Percentiles rank a stretch among this genome's conserved stretches.
These are phyloP conservation scores for Fomitopsis pinicola DNA, from an alignment of 1,284 basidiomycete genomes.

Conservation along the genomic window DNA sequence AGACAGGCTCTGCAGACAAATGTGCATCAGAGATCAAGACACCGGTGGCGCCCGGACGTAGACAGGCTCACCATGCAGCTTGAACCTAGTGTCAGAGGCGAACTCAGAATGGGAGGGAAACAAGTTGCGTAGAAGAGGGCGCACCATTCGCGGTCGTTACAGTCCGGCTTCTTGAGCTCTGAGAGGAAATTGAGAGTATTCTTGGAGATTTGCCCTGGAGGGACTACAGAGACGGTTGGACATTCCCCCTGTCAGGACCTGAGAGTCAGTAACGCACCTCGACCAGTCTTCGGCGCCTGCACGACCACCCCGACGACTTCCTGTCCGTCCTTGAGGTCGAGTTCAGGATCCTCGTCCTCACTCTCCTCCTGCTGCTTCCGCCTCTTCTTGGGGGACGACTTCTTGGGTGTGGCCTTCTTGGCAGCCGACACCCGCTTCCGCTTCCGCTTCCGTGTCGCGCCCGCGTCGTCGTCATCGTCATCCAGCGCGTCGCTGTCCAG, in stretches of 20 bases:
- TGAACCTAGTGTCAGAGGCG: conserved; percentile 51
- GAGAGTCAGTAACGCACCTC: conserved; percentile 44
- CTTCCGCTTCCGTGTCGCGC: conserved; percentile 28
- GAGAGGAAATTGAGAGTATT: conserved; percentile 80
- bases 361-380: conserved; percentile 24
- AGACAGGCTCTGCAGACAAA: conserved; percentile 64
- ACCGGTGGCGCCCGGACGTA: background rate
- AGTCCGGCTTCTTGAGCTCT: conserved; percentile 67
- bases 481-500: conserved; percentile 24
- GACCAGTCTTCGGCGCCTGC: conserved; percentile 75
- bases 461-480: conserved; percentile 23
- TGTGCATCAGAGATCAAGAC: background rate
- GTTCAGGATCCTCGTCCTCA: conserved; percentile 32
- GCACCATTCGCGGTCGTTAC: conserved; percentile 87
- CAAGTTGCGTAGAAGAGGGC: conserved; percentile 14
- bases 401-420: conserved; percentile 17
- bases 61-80: conserved; percentile 52
- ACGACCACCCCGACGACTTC: conserved; percentile 67
- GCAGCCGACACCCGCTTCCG: conserved; percentile 27
- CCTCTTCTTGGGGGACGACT: conserved; percentile 23
- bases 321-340: conserved; percentile 61
- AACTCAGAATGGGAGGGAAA: background rate
- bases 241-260: background rate
- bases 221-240: conserved; percentile 43
- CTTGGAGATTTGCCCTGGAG: conserved; percentile 79